Evolutionary conservation across 768 basidiomycete species (phyloP), one percentile per base, ranked within the genome.

Genomic region (Favolaschia claudopus): DNA sequence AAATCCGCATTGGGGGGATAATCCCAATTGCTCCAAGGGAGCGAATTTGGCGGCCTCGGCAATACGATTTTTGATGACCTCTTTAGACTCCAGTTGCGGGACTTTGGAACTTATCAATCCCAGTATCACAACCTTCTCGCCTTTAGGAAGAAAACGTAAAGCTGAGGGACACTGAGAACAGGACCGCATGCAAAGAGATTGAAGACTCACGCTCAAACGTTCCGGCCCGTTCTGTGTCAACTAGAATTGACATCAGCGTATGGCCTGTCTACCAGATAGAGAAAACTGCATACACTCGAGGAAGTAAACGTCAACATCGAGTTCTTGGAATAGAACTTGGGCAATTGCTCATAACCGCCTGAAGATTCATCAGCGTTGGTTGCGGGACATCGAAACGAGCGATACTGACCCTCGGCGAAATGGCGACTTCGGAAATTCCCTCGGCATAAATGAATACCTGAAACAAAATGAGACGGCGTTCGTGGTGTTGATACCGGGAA

Each of bases 151-250:
- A 65, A 47, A 69, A 62, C 68, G 70, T 37, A 77, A 65, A 39
- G 76, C 63, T 64, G 24, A 7, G 10, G 37, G 2, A 32, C 42
- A 1, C 20, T 25, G 31, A 9, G 13, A 52, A 1, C 17, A 24
- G 24, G 28, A 42, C 8, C 3, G 5, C 19, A 38, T 15, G n/a
- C n/a, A 5, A 39, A 24, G 13, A 4, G 38, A 9, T n/a, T 40
- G 9, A 9, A 33, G 22, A 54, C 50, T 20, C 10, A 64, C 63
- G 76, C 63, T 76, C 74, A 59, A 77, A 77, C 6, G 73, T 71
- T 19, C 78, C 78, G 17, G 78, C 76, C 36, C 78, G 75, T 49
- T 72, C 74, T 2, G 76, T 78, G 67, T 79, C 77, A 17, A 64
- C 62, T 64, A 29, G 12, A 22, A 48, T 20, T 15, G 7, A 7